Evolutionary conservation across 331 rosid species (phyloP).

Genomic region (Acacia concinna): DNA sequence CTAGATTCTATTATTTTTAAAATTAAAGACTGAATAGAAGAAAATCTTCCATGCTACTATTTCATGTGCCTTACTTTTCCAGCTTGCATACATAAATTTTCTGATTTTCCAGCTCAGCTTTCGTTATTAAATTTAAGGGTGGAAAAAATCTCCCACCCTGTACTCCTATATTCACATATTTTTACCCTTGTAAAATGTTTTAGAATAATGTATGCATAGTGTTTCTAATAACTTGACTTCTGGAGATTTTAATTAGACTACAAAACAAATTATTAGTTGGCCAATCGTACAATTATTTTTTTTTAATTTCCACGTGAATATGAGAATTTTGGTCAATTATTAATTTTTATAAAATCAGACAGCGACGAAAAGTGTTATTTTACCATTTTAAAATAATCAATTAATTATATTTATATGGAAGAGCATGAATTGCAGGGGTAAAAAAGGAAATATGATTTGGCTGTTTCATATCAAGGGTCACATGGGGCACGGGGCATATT

Average conservation of each 20-base stretch:
- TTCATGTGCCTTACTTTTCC: not conserved
- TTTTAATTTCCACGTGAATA: not conserved
- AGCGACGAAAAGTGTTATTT: too few relatives aligned
- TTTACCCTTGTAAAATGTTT: too few relatives aligned
- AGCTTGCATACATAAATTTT: too few relatives aligned
- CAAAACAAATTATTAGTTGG: not conserved
- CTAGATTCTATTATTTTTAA: too few relatives aligned
- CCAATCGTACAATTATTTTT: not conserved
- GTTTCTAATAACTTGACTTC: not conserved
- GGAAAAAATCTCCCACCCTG: not conserved
- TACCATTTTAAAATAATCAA: too few relatives aligned
- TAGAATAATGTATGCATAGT: not conserved
- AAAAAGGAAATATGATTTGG: not conserved
- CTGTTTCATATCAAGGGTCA: not conserved
- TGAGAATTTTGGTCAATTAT: not conserved
- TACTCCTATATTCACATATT: not conserved
- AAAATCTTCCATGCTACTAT: not conserved
- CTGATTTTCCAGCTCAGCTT: too few relatives aligned
- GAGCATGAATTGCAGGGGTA: not conserved
- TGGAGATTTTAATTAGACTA: too few relatives aligned
- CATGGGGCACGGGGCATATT: not conserved
- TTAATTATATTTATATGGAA: not conserved
- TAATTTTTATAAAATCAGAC: too few relatives aligned
- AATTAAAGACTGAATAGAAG: not conserved
- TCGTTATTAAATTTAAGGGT: not conserved